Percentiles rank a stretch among this genome's conserved stretches.
These are phyloP conservation scores for Urochloa ruziziensis DNA, from an alignment of 176 grass and related monocot genomes.

Conservation along the genomic window DNA sequence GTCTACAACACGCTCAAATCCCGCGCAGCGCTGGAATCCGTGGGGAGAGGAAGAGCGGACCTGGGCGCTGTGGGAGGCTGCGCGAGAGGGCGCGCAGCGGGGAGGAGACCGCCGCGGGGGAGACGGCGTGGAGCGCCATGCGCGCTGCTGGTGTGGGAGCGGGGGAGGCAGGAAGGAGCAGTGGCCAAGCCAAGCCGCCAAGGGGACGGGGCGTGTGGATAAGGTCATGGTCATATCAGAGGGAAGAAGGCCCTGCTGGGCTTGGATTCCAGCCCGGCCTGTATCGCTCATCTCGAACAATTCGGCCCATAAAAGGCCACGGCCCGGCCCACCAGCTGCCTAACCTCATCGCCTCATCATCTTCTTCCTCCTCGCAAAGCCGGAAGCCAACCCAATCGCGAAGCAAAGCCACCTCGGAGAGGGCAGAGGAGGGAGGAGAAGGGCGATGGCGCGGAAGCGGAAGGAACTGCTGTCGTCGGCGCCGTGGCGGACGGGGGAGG, in stretches of 20 bases:
- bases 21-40: background rate
- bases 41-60: conserved; percentile 3
- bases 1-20: background rate
- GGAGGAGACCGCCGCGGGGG: conserved; percentile 43
- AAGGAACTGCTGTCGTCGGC: conserved; percentile 78
- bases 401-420: background rate
- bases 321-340: background rate
- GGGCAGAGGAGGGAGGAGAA: background rate
- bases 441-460: conserved; percentile 54
- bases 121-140: conserved; percentile 68
- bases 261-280: background rate
- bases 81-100: conserved; percentile 23
- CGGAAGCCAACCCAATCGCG: background rate
- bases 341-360: conserved; percentile 32
- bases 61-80: conserved; percentile 30
- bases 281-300: background rate
- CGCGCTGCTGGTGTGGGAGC: background rate
- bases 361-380: background rate
- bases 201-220: background rate
- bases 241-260: background rate
- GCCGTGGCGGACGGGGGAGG: conserved; percentile 76
- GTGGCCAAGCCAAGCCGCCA: background rate
- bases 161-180: background rate
- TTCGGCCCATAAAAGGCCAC: background rate
- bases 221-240: background rate